A percentile compares a stretch with the other conserved stretches of the same genome.
Conservation (phyloP, 148 eudicot species). For the Chenopodium berlandieri region DNA sequence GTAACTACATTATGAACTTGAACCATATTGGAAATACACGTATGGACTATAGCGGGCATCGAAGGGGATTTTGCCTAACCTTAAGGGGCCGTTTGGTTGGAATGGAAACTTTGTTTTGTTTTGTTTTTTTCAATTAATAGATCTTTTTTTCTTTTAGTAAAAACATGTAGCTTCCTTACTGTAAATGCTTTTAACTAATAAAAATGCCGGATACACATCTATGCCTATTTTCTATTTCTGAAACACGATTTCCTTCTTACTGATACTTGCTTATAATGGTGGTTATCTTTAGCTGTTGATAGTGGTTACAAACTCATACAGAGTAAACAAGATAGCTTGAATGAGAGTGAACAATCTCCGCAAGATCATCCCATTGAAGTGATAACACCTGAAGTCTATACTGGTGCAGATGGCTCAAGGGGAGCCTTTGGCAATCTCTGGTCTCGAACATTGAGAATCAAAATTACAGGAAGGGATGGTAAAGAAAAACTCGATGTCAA, state of each 20-base stretch:
- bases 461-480: constrained; percentile 80
- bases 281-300: constrained; percentile 42
- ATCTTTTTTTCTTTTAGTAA: not conserved
- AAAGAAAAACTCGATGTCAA: constrained; percentile 80
- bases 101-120: not conserved
- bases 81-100: not conserved
- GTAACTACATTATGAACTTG: not conserved
- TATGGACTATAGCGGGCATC: no score
- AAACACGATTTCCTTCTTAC: constrained; percentile 10
- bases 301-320: constrained; percentile 36
- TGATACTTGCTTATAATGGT: constrained; percentile 15
- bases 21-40: not conserved
- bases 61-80: not conserved
- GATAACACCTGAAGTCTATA: constrained; percentile 64
- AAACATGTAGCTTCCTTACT: not conserved
- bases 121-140: not conserved
- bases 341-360: constrained; percentile 38
- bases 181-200: not conserved
- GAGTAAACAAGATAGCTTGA: constrained; percentile 36
- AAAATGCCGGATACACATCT: not conserved
- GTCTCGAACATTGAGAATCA: constrained; percentile 81
- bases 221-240: not conserved
- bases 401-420: constrained; percentile 46
- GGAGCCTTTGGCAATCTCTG: constrained; percentile 58
- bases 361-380: constrained; percentile 59